Base-by-base conservation (phyloP, 2,329 filamentous ascomycete species). In the Sarocladium kiliense region DNA sequence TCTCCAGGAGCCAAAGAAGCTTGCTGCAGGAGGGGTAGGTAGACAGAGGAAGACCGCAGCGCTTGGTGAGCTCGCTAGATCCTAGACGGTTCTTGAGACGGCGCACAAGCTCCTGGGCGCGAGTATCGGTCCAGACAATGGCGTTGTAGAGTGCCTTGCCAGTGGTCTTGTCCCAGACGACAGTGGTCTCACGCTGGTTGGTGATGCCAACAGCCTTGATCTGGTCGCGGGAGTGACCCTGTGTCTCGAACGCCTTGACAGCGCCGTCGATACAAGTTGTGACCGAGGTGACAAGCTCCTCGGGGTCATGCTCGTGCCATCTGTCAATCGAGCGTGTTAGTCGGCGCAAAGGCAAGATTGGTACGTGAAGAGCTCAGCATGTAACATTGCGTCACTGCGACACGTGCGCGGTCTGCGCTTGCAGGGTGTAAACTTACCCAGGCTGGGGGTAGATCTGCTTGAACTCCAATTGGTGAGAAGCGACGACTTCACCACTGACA, bases 61-160 rank as follows among this genome's bases (percentile, higher is more conserved):
- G 77, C 50, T 81, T 74, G 55, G 77, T 80, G 53, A 93, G 74
- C 58, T 88, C 80, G 56, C 88, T 82, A 18, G 87, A 81, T 27
- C 86, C 87, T 19, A 83, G 74, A 59, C 81, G 78, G 16, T 74
- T 69, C 71, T 89, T 91, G 30, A 93, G 73, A 62, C 90, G 85
- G 58, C 88, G 83, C 10, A 91, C 88, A 50, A 93, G 74, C 54
- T 81, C 77, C 60, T 84, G 81, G 49, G 88, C 87, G 54, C 89
- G 78, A n/a, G 88, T 92, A 66, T 94, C 89, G 37, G 89, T 87
- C 89, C 89, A 93, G 55, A 89, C 89, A 59, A 94, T 90, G 58
- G 88, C 88, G 66, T 91, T 91, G 75, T 91, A 80, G 37, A 94
- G 74, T 9, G 89, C 82, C 67, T 91, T 81, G 51, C 89, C 89